phyloP scores from a whole-genome alignment of 2,329 filamentous ascomycete genomes.

The Aspergillus melleus region DNA sequence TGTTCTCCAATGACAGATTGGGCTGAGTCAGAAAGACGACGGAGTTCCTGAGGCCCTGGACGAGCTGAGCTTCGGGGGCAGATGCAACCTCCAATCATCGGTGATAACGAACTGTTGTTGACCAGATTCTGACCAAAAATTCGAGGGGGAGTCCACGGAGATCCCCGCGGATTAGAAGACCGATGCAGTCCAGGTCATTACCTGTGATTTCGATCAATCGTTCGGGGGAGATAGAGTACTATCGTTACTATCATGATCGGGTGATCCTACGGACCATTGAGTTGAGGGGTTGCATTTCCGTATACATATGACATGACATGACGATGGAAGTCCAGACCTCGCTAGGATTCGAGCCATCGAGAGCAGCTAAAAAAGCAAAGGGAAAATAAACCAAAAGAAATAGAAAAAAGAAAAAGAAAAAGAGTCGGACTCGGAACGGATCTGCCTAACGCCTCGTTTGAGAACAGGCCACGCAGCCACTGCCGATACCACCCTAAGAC shows the following conservation, averaged over 20 bases:
- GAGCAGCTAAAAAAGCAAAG: background rate
- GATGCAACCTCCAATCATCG: background rate
- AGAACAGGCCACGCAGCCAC: background rate
- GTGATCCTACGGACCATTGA: background rate
- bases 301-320: background rate
- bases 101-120: background rate
- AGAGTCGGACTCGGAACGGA: background rate
- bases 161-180: background rate
- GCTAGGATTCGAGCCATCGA: background rate
- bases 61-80: too few species aligned
- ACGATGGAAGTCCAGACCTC: background rate
- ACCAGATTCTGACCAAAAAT: background rate
- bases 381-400: too few species aligned
- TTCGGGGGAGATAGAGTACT: too few species aligned
- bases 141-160: background rate
- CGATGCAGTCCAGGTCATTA: background rate
- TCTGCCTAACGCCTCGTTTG: background rate
- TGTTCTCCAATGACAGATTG: background rate
- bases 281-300: background rate
- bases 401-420: too few species aligned
- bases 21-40: background rate
- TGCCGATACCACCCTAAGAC: background rate
- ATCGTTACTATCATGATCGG: background rate
- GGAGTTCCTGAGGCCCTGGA: too few species aligned
- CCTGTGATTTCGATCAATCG: too few species aligned